phyloP scores from a whole-genome alignment of 2,329 filamentous ascomycete genomes.

The Beauveria sp. region DNA sequence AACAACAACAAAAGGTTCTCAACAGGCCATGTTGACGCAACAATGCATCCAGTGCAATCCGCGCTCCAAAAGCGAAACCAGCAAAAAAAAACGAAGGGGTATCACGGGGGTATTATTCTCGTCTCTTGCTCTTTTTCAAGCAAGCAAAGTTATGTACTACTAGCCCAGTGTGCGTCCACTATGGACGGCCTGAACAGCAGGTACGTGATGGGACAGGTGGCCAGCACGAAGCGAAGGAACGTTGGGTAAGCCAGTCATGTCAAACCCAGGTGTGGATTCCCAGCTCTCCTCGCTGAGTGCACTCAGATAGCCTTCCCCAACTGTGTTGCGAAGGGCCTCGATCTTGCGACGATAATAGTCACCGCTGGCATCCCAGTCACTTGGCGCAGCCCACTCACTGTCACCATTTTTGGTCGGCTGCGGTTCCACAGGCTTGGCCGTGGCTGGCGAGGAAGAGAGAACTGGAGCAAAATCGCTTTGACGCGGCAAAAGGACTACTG shows the following conservation, averaged over 20 bases:
- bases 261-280: slow-evolving; percentile 29
- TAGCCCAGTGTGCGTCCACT: slow-evolving; percentile 45
- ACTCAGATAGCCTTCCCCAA: slow-evolving; percentile 81
- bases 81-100: neutral
- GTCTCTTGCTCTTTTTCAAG: neutral
- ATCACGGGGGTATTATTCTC: slow-evolving; percentile 7
- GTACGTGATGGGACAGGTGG: slow-evolving; percentile 24
- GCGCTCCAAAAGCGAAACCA: neutral
- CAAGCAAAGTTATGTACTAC: slow-evolving; percentile 11
- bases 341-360: slow-evolving; percentile 84
- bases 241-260: slow-evolving; percentile 18
- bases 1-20: neutral
- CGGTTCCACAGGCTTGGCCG: slow-evolving; percentile 22
- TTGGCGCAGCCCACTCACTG: slow-evolving; percentile 14
- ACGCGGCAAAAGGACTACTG: slow-evolving; percentile 18
- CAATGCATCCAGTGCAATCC: neutral
- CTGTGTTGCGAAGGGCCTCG: slow-evolving; percentile 74
- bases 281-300: slow-evolving; percentile 73
- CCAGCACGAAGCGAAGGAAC: slow-evolving; percentile 23
- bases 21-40: neutral
- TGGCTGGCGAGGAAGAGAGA: slow-evolving; percentile 17
- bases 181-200: slow-evolving; percentile 40
- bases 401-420: neutral
- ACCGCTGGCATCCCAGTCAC: slow-evolving; percentile 60
- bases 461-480: neutral